phyloP scores from a whole-genome alignment of 75 land plant genomes.

The Sequoia sempervirens region DNA sequence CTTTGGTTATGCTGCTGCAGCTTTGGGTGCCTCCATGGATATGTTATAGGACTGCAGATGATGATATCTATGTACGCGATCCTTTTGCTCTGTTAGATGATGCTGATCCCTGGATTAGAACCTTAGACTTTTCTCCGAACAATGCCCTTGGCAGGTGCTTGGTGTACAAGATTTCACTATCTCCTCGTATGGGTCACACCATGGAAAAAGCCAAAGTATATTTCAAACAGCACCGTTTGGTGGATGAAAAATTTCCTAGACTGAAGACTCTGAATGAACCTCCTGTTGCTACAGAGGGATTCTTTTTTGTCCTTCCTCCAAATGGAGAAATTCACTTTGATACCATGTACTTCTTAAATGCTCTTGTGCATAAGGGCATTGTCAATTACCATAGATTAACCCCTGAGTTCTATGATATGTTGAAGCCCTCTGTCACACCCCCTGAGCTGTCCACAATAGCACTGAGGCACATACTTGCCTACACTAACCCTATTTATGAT shows the following conservation, averaged over 20 bases:
- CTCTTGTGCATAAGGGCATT: constrained; percentile 69
- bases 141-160: constrained; percentile 73
- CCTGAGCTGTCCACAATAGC: constrained; percentile 18
- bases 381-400: constrained; percentile 60
- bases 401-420: constrained; percentile 44
- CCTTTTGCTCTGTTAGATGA: constrained; percentile 71
- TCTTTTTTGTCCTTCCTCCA: constrained; percentile 43
- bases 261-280: constrained; percentile 36
- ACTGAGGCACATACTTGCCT: constrained; percentile 57
- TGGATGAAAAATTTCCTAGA: constrained; percentile 3
- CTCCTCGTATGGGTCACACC: constrained; percentile 47
- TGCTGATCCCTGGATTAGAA: constrained; percentile 95
- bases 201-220: constrained; percentile 44
- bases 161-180: constrained; percentile 46
- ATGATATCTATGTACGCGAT: constrained; percentile 56
- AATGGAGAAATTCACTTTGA: constrained; percentile 42
- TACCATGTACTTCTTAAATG: constrained; percentile 63
- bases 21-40: constrained; percentile 62
- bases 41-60: constrained; percentile 80
- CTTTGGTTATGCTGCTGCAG: constrained; percentile 48
- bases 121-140: constrained; percentile 68
- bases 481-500: constrained; percentile 55
- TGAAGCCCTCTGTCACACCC: constrained; percentile 29
- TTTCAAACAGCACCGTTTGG: constrained; percentile 24
- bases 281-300: constrained; percentile 10